phyloP scores from a whole-genome alignment of 805 yeast genomes.

The Ogataea philodendri region DNA sequence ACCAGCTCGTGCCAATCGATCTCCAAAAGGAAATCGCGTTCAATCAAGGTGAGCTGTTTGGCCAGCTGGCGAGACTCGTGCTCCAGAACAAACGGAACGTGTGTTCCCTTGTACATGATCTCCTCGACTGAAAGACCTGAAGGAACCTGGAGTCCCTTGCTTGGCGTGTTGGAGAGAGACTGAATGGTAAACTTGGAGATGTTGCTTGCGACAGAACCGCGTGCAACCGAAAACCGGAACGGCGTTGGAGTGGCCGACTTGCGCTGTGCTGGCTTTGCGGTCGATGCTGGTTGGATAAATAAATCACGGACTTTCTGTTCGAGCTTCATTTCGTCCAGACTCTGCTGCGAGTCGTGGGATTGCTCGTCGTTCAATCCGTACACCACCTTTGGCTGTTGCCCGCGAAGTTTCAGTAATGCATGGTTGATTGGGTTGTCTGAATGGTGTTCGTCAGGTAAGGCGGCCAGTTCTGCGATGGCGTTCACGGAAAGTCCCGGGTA shows the following conservation, averaged over 20 bases:
- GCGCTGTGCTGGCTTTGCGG: neutral
- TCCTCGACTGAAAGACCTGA: constrained; percentile 35
- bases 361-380: constrained; percentile 32
- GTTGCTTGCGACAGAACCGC: constrained; percentile 8
- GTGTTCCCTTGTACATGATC: constrained; percentile 48
- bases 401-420: constrained; percentile 79
- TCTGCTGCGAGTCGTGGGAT: constrained; percentile 8
- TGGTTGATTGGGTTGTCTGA: constrained; percentile 69
- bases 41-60: constrained; percentile 82
- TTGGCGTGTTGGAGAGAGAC: constrained; percentile 31
- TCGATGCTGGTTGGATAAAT: constrained; percentile 23
- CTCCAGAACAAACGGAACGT: constrained; percentile 79
- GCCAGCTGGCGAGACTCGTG: constrained; percentile 67
- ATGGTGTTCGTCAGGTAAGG: constrained; percentile 75
- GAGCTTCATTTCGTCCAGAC: constrained; percentile 31
- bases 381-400: constrained; percentile 37
- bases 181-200: constrained; percentile 30
- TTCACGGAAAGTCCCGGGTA: constrained; percentile 51
- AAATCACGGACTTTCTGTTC: constrained; percentile 36
- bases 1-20: constrained; percentile 90
- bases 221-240: constrained; percentile 9
- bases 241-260: constrained; percentile 2
- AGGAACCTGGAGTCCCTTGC: constrained; percentile 15
- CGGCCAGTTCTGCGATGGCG: constrained; percentile 73
- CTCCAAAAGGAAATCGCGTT: constrained; percentile 76